Conservation (phyloP, 2,329 filamentous ascomycete species). For the Tricladium varicosporioides region DNA sequence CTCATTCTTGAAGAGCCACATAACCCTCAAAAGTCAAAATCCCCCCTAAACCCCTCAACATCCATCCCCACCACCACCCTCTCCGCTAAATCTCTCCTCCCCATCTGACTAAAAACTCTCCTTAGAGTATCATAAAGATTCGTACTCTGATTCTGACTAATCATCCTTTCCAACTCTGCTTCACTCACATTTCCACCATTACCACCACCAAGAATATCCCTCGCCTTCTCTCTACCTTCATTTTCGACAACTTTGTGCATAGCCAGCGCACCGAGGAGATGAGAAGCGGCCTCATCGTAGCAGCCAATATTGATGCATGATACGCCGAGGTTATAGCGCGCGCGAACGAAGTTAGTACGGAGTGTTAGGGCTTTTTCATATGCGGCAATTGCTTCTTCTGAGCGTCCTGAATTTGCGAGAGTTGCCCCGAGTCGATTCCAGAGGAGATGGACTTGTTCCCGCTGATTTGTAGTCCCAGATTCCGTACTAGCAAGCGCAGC, state of each 20-base stretch:
- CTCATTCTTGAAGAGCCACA: background rate
- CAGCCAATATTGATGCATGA: slow-evolving; percentile 97
- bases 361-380: slow-evolving; percentile 90
- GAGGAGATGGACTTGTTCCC: slow-evolving; percentile 84
- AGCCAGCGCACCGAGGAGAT: slow-evolving; percentile 84
- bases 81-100: slow-evolving; percentile 80
- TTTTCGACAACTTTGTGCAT: slow-evolving; percentile 96
- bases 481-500: slow-evolving; percentile 85
- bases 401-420: slow-evolving; percentile 88
- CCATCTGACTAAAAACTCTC: slow-evolving; percentile 96
- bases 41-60: slow-evolving; percentile 80
- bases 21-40: slow-evolving; percentile 74
- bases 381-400: slow-evolving; percentile 93
- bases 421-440: slow-evolving; percentile 98
- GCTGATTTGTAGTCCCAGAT: slow-evolving; percentile 77
- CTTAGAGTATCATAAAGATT: slow-evolving; percentile 94
- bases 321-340: slow-evolving; percentile 94
- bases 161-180: slow-evolving; percentile 78
- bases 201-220: slow-evolving; percentile 71
- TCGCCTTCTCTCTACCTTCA: slow-evolving; percentile 77
- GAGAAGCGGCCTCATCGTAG: slow-evolving; percentile 87
- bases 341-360: slow-evolving; percentile 94
- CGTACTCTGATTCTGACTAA: slow-evolving; percentile 92
- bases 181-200: slow-evolving; percentile 55
- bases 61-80: slow-evolving; percentile 87